phyloP scores from a whole-genome alignment of 495 filamentous ascomycete species.

The Tuber umbilicatum region DNA sequence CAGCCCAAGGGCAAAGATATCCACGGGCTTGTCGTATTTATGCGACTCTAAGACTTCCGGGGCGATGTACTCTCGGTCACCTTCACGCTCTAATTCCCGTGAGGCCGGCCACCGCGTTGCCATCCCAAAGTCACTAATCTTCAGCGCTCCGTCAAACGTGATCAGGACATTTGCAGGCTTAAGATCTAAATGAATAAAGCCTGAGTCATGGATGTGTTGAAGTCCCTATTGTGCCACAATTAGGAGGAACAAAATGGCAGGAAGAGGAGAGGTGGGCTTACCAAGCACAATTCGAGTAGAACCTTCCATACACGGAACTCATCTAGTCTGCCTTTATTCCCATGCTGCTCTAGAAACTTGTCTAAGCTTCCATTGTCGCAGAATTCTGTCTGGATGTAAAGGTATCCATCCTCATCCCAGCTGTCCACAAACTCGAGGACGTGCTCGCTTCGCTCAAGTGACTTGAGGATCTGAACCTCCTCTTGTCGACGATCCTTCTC shows the following conservation, averaged over 20 bases:
- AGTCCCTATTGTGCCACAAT: slow-evolving; percentile 56
- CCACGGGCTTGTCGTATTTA: slow-evolving; percentile 78
- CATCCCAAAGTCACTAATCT: slow-evolving; percentile 95
- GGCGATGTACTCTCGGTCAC: slow-evolving; percentile 91
- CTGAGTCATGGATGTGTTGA: slow-evolving; percentile 76
- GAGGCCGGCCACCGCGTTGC: slow-evolving; percentile 68
- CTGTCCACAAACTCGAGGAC: slow-evolving; percentile 69
- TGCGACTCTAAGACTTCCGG: slow-evolving; percentile 67
- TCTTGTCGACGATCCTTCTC: slow-evolving; percentile 72
- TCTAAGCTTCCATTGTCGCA: slow-evolving; percentile 89
- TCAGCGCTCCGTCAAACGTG: slow-evolving; percentile 80
- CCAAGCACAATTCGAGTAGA: slow-evolving; percentile 69
- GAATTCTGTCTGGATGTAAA: slow-evolving; percentile 96
- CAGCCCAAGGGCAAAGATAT: slow-evolving; percentile 87
- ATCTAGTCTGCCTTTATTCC: slow-evolving; percentile 76
- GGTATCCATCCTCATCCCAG: slow-evolving; percentile 74
- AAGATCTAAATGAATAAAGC: slow-evolving; percentile 87
- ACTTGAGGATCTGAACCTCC: slow-evolving; percentile 69
- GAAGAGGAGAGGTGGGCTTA: slow-evolving; percentile 46
- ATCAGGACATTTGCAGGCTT: slow-evolving; percentile 95
- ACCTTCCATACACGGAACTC: slow-evolving; percentile 99
- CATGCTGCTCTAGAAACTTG: slow-evolving; percentile 68
- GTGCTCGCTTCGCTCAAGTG: slow-evolving; percentile 68
- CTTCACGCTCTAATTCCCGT: slow-evolving; percentile 72
- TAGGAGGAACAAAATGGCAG: slow-evolving; percentile 21